These are phyloP conservation scores for Skeletonema marinoi DNA, from an alignment of 108 stramenopile genomes.

Conservation along the genomic window DNA sequence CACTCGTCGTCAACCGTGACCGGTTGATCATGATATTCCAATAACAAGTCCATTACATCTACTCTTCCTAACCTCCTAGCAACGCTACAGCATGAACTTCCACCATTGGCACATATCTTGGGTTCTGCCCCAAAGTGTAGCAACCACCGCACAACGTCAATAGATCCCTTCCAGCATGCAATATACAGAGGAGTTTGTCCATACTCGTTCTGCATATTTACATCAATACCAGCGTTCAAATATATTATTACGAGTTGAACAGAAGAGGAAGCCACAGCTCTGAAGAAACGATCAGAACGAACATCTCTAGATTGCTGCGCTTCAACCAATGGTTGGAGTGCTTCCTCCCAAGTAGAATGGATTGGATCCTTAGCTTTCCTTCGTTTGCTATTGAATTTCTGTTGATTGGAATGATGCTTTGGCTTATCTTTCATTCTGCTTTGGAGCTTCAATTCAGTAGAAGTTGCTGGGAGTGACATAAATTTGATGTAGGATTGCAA, in stretches of 20 bases:
- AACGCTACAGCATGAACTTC: slow-evolving; percentile 46
- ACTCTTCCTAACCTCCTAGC: slow-evolving; percentile 21
- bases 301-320: slow-evolving; percentile 59
- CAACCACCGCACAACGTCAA: slow-evolving; percentile 41
- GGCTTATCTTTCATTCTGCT: neutral
- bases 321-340: slow-evolving; percentile 55
- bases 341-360: slow-evolving; percentile 57
- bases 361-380: slow-evolving; percentile 43
- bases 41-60: slow-evolving; percentile 37
- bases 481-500: slow-evolving; percentile 52
- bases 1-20: neutral
- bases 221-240: slow-evolving; percentile 67
- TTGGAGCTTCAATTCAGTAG: slow-evolving; percentile 46
- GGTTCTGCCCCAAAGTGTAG: slow-evolving; percentile 68
- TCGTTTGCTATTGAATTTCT: slow-evolving; percentile 43
- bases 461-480: slow-evolving; percentile 47
- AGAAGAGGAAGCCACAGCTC: slow-evolving; percentile 51
- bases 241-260: slow-evolving; percentile 59
- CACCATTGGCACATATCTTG: slow-evolving; percentile 58
- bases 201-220: slow-evolving; percentile 71
- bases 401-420: neutral
- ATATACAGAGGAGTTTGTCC: slow-evolving; percentile 81
- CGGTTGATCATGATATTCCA: neutral
- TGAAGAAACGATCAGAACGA: slow-evolving; percentile 75
- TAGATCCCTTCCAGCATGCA: slow-evolving; percentile 67